Percentiles rank a stretch among this genome's conserved stretches.
Conservation (phyloP, 1,139 yeast genomes). For the Hyphopichia fennica region DNA sequence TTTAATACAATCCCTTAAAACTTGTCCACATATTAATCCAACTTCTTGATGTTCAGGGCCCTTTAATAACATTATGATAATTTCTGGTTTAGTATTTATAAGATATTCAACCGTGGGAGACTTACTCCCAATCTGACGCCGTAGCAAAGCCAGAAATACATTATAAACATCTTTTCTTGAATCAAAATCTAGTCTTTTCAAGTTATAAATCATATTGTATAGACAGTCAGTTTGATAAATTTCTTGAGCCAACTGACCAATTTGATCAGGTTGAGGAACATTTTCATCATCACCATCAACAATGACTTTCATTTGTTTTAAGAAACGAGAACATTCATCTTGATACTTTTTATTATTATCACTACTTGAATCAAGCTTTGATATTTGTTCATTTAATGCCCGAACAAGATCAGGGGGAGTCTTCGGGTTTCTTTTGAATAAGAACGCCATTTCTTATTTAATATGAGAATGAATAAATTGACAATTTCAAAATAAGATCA, state of each 20-base stretch:
- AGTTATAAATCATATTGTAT: slow-evolving; percentile 54
- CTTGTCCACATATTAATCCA: slow-evolving; percentile 74
- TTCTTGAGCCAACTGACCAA: slow-evolving; percentile 72
- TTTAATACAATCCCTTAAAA: slow-evolving; percentile 82
- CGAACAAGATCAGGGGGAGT: slow-evolving; percentile 84
- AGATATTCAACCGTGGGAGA: slow-evolving; percentile 88
- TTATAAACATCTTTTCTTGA: slow-evolving; percentile 80
- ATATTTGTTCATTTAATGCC: slow-evolving; percentile 69
- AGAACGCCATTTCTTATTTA: slow-evolving; percentile 63
- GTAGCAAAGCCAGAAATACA: slow-evolving; percentile 71
- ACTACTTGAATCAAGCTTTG: slow-evolving; percentile 55
- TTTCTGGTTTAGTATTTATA: slow-evolving; percentile 58
- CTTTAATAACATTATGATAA: slow-evolving; percentile 59
- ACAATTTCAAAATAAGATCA: too few species aligned
- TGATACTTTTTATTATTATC: slow-evolving; percentile 63
- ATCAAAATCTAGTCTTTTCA: slow-evolving; percentile 77
- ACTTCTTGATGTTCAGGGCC: slow-evolving; percentile 74
- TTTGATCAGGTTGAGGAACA: slow-evolving; percentile 75
- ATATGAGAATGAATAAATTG: too few species aligned
- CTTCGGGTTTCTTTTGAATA: slow-evolving; percentile 90
- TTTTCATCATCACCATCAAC: slow-evolving; percentile 72
- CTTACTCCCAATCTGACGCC: slow-evolving; percentile 75
- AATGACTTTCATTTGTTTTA: slow-evolving; percentile 66
- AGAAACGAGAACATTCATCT: slow-evolving; percentile 73
- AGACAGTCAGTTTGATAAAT: slow-evolving; percentile 73